Evolutionary conservation across 306 rosid species (phyloP).

Genomic region (Cicer pinnatifidum): DNA sequence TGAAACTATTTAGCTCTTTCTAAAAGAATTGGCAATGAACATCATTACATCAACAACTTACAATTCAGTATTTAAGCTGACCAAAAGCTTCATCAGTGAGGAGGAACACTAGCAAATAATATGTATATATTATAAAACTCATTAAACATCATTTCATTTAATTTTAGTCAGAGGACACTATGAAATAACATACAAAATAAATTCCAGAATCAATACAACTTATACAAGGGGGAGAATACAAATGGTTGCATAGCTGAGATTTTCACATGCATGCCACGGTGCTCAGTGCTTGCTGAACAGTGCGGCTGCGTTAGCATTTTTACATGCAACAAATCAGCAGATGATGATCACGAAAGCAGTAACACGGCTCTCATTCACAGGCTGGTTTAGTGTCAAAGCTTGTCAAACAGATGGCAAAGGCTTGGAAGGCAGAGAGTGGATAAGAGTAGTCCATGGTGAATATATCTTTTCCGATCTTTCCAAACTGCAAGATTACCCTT

Average conservation of each 20-base stretch:
- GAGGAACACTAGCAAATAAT: not conserved
- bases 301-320: conserved; percentile 5
- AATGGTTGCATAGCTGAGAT: conserved; percentile 35
- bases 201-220: conserved; percentile 39
- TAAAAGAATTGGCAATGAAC: conserved; percentile 17
- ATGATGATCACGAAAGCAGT: conserved; percentile 30
- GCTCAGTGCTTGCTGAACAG: conserved; percentile 33
- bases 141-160: conserved; percentile 33
- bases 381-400: conserved; percentile 88
- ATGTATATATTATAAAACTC: conserved; percentile 23
- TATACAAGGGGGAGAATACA: conserved; percentile 26
- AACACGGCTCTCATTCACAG: conserved; percentile 60
- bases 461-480: conserved; percentile 83
- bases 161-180: conserved; percentile 20
- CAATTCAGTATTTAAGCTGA: conserved; percentile 8
- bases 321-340: conserved; percentile 23
- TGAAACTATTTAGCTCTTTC: not conserved
- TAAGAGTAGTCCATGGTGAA: conserved; percentile 82
- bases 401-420: conserved; percentile 78
- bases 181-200: conserved; percentile 38
- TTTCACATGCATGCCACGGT: conserved; percentile 27
- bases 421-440: conserved; percentile 83
- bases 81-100: not conserved
- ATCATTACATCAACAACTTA: not conserved
- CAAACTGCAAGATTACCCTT: conserved; percentile 74